These are phyloP conservation scores for Ophiostoma tasmaniense DNA, from an alignment of 2,329 filamentous ascomycete species.

Conservation along the genomic window DNA sequence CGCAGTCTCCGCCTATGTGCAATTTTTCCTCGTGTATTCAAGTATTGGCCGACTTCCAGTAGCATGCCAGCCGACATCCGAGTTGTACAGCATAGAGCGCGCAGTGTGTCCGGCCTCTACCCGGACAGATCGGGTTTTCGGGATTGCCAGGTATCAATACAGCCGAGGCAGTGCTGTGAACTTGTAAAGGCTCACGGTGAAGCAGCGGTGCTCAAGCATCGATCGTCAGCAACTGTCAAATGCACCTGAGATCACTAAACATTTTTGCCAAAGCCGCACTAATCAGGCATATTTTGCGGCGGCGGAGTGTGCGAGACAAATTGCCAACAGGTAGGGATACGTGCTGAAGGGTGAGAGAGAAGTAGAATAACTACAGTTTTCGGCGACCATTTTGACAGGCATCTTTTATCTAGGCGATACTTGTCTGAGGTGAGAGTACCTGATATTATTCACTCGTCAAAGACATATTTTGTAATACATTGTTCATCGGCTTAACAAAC, in stretches of 20 bases:
- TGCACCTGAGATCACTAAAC: not conserved
- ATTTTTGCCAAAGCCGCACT: not conserved
- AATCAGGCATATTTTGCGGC: not conserved
- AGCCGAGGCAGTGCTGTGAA: not conserved
- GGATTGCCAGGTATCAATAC: not conserved
- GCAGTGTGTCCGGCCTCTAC: not conserved
- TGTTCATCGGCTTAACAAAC: not conserved
- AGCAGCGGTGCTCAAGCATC: not conserved
- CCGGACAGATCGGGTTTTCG: not conserved
- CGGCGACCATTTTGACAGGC: not conserved
- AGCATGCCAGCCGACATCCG: not conserved
- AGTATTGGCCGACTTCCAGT: conserved; percentile 2
- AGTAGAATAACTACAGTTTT: not conserved
- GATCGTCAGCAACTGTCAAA: not conserved
- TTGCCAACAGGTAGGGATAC: not conserved
- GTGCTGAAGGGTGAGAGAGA: not conserved
- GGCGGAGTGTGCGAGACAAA: not conserved
- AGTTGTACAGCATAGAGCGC: not conserved
- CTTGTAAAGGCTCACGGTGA: not conserved
- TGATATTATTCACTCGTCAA: not conserved
- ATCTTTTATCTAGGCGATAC: not conserved
- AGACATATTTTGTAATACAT: not conserved
- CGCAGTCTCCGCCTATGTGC: not conserved
- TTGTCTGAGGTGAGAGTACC: not conserved
- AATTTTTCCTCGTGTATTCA: not conserved